Conservation (phyloP, 2,329 filamentous ascomycete genomes). For the Herpotrichia juniperi region DNA sequence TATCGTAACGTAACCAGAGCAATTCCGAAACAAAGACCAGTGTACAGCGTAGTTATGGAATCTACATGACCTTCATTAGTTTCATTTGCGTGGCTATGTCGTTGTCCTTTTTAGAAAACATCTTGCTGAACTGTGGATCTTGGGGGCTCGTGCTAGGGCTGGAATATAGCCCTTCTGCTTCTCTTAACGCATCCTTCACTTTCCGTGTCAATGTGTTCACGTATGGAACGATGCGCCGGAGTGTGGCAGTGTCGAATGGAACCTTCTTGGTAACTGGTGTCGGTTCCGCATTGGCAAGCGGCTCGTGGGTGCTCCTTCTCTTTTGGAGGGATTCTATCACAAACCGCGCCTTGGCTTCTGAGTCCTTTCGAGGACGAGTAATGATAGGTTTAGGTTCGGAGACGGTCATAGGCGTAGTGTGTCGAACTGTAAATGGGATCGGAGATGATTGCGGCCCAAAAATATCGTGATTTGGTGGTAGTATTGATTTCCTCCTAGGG, state of each 20-base stretch:
- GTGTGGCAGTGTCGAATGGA: conserved; percentile 69
- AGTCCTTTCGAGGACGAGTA: conserved; percentile 59
- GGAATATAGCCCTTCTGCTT: conserved; percentile 55
- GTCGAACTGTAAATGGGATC: conserved; percentile 28
- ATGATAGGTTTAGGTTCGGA: conserved; percentile 31
- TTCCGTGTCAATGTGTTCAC: conserved; percentile 55
- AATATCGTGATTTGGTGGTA: conserved; percentile 43
- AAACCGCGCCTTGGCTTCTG: conserved; percentile 64
- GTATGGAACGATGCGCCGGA: conserved; percentile 66
- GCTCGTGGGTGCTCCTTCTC: conserved; percentile 45
- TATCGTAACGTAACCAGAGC: conserved; percentile 25
- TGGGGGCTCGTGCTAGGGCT: conserved; percentile 47
- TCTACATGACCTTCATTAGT: conserved; percentile 50
- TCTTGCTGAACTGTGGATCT: conserved; percentile 44
- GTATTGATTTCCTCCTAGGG: conserved; percentile 41
- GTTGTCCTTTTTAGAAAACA: conserved; percentile 36
- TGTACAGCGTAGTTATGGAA: conserved; percentile 24
- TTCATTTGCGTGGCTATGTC: conserved; percentile 46
- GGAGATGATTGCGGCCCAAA: conserved; percentile 43
- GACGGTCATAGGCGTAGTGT: conserved; percentile 34
- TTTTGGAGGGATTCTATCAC: conserved; percentile 67
- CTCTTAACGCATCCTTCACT: conserved; percentile 55
- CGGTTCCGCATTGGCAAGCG: conserved; percentile 27
- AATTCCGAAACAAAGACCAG: conserved; percentile 11
- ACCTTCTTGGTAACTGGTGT: conserved; percentile 58